Evolutionary conservation across 495 filamentous ascomycete species (phyloP).

Genomic region (Penicillium turbatum): DNA sequence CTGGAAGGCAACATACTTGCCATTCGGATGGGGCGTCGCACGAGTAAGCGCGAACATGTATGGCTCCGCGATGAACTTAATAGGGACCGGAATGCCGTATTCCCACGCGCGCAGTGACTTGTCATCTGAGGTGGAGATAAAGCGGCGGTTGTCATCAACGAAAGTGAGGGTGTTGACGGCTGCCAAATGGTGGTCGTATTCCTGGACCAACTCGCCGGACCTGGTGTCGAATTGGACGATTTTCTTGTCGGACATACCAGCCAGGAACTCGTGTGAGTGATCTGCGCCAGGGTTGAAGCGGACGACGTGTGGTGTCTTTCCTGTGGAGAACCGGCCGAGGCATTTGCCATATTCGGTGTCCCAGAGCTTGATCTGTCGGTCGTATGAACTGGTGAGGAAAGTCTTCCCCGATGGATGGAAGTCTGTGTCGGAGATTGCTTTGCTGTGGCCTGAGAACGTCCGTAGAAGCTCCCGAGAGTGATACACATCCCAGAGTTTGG

Average conservation of each 20-base stretch:
- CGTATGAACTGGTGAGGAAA: constrained; percentile 90
- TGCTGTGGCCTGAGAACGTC: constrained; percentile 84
- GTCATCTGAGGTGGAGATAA: constrained; percentile 97
- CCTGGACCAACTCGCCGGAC: constrained; percentile 79
- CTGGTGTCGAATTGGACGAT: constrained; percentile 96
- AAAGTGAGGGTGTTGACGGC: constrained; percentile 98
- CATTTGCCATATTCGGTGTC: constrained; percentile 94
- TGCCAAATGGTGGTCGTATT: constrained; percentile 96
- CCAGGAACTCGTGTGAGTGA: constrained; percentile 84
- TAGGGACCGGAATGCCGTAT: constrained; percentile 89
- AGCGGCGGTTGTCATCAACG: constrained; percentile 87
- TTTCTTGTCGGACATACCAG: constrained; percentile 96
- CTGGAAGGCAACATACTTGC: constrained; percentile 92
- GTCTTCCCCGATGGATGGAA: constrained; percentile 78
- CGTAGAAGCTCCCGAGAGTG: constrained; percentile 82
- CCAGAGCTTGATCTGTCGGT: constrained; percentile 95
- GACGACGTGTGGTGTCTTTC: constrained; percentile 92
- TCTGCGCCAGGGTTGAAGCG: constrained; percentile 80
- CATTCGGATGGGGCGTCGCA: constrained; percentile 74
- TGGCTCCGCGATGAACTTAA: constrained; percentile 89
- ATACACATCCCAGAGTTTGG: constrained; percentile 95
- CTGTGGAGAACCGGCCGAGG: constrained; percentile 77
- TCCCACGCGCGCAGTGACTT: constrained; percentile 96
- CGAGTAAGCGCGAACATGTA: constrained; percentile 93
- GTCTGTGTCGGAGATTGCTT: constrained; percentile 82